Evolutionary conservation across 768 basidiomycete genomes (phyloP), one percentile per base, ranked within the genome.

Genomic region (Trametes gibbosa): DNA sequence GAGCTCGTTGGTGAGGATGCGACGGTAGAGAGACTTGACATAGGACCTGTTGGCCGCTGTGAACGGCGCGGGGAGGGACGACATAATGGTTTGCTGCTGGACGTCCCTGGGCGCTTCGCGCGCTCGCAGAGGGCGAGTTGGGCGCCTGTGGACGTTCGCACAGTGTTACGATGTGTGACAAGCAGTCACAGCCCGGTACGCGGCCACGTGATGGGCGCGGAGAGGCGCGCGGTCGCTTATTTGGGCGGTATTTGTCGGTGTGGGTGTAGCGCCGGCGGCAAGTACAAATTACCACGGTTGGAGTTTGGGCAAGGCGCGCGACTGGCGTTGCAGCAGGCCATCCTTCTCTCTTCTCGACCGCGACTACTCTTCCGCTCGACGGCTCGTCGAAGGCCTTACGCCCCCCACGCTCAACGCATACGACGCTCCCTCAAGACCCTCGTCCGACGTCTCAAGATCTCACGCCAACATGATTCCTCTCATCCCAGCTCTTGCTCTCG

Each of bases 1-100:
- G 52, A 96, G 77, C 48, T 90, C 80, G 67, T 97, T 95, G 67
- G 82, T 89, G 61, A 98, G 81, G 66, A 85, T 84, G 37, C 95
- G 87, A 68, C 83, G 87, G 80, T 97, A 98, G 5, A 98, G 83
- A 9, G 90, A 92, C 77, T 96, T 92, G 72, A 95, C 92, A 70
- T 95, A 89, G 66, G 84, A 81, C 70, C 85, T 84, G 77, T 92
- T 90, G 5, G 85, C 88, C 34, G 83, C 75, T 41, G 87, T 81
- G 77, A 92, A 93, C 35, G 88, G 74, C 54, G 81, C 76, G 53
- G 68, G 64, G 39, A 65, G 53, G 39, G 61, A 53, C 56, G 66
- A 59, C 63, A 64, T n/a, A n/a, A n/a, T 66, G 60, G 54, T 64
- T 47, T 12, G 45, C 57, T 56, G 56, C 53, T 60, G 51, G 55